These are phyloP conservation scores for Phragmites australis DNA, from an alignment of 176 grass and related monocot species.

Conservation along the genomic window DNA sequence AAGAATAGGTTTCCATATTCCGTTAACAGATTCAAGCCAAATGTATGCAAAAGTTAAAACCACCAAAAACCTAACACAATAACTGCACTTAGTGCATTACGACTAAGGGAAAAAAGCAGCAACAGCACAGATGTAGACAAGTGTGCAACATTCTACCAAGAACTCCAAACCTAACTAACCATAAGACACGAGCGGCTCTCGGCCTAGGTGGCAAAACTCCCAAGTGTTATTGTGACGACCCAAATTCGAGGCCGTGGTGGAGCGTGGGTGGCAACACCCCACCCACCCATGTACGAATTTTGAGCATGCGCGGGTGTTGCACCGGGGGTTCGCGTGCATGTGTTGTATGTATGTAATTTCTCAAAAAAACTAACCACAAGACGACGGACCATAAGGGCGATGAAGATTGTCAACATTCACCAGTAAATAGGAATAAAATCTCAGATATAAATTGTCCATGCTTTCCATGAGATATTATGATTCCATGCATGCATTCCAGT, in stretches of 20 bases:
- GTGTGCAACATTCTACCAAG: not conserved
- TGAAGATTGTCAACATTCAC: conserved; percentile 1
- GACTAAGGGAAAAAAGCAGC: not conserved
- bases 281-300: too few relatives aligned
- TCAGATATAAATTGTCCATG: too few relatives aligned
- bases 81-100: not conserved
- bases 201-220: too few relatives aligned
- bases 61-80: not conserved
- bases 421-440: not conserved
- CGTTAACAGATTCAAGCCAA: not conserved
- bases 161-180: not conserved
- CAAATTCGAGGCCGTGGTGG: too few relatives aligned
- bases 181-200: not conserved
- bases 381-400: not conserved
- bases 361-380: too few relatives aligned
- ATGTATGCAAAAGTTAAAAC: not conserved
- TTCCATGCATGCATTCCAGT: not conserved
- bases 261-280: too few relatives aligned
- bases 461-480: not conserved
- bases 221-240: too few relatives aligned
- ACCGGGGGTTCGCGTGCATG: too few relatives aligned
- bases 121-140: not conserved
- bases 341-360: too few relatives aligned
- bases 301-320: too few relatives aligned
- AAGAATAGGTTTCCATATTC: not conserved